phyloP scores from a whole-genome alignment of 2,329 filamentous ascomycete species.

The Gliomastix tumulicola region DNA sequence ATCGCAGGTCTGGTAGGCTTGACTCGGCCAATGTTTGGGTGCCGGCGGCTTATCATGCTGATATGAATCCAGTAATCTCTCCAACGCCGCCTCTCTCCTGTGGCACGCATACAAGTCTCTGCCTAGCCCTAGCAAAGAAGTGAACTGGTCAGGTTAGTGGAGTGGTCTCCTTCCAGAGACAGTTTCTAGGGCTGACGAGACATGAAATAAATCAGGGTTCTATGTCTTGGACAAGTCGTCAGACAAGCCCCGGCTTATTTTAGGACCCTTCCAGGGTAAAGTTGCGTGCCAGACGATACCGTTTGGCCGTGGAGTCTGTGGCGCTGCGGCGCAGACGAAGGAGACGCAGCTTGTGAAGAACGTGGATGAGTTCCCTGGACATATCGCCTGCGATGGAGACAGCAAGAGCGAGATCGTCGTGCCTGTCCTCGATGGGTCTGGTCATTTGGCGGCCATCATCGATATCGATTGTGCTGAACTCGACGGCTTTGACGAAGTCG shows the following conservation, averaged over 20 bases:
- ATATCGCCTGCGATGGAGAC: conserved; percentile 74
- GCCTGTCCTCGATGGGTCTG: conserved; percentile 46
- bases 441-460: conserved; percentile 63
- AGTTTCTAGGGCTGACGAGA: no score
- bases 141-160: conserved; percentile 75
- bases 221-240: conserved; percentile 56
- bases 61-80: conserved; percentile 54
- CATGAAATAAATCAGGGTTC: conserved; percentile 58
- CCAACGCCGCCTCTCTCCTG: conserved; percentile 68
- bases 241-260: conserved; percentile 50
- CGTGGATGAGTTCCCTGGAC: conserved; percentile 68
- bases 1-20: conserved; percentile 15
- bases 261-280: conserved; percentile 76
- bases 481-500: conserved; percentile 62
- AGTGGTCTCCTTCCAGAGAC: no score
- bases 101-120: conserved; percentile 77
- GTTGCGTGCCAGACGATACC: conserved; percentile 72
- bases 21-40: background rate
- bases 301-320: conserved; percentile 71
- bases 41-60: background rate
- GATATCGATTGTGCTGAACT: conserved; percentile 69
- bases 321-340: conserved; percentile 53
- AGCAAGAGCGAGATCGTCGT: conserved; percentile 79
- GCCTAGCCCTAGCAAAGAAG: conserved; percentile 53
- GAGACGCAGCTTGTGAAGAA: conserved; percentile 62